Conservation (phyloP, 2,329 filamentous ascomycete species). For the Cladosporium sp. region DNA sequence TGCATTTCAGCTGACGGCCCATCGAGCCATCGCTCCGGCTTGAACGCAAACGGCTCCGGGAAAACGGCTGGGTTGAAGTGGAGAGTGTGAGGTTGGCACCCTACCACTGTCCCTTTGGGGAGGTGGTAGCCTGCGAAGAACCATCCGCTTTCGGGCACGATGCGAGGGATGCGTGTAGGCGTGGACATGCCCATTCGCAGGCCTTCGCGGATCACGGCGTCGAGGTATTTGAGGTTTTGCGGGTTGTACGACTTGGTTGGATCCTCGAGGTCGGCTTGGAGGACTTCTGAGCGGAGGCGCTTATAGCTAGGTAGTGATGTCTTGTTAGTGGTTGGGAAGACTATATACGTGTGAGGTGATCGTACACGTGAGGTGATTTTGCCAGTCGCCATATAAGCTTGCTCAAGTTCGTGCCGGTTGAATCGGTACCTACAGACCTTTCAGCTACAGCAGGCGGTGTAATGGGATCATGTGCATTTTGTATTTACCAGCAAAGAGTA, state of each 20-base stretch:
- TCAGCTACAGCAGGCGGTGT: neutral
- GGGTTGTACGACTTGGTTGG: slow-evolving; percentile 23
- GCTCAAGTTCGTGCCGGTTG: slow-evolving; percentile 49
- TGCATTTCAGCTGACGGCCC: slow-evolving; percentile 35
- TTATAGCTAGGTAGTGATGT: slow-evolving; percentile 25
- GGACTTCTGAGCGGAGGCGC: slow-evolving; percentile 34
- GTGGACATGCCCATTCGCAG: slow-evolving; percentile 51
- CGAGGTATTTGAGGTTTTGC: slow-evolving; percentile 42
- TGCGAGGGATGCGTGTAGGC: slow-evolving; percentile 47
- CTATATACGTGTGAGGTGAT: too few species aligned
- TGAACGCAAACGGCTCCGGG: slow-evolving; percentile 39
- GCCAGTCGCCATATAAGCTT: slow-evolving; percentile 46
- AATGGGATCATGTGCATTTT: neutral
- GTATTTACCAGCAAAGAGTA: slow-evolving; percentile 47
- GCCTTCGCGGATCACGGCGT: slow-evolving; percentile 48
- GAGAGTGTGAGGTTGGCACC: slow-evolving; percentile 43
- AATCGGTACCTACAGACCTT: slow-evolving; percentile 38
- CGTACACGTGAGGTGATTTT: slow-evolving; percentile 39
- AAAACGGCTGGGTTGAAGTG: slow-evolving; percentile 46
- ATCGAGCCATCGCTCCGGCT: slow-evolving; percentile 48
- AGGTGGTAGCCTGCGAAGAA: slow-evolving; percentile 29
- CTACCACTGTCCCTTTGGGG: slow-evolving; percentile 44
- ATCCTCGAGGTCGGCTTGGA: slow-evolving; percentile 21
- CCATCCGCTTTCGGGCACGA: slow-evolving; percentile 40
- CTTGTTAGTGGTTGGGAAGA: neutral